phyloP scores from a whole-genome alignment of 2,329 filamentous ascomycete genomes.

The Phyllosticta citriasiana region DNA sequence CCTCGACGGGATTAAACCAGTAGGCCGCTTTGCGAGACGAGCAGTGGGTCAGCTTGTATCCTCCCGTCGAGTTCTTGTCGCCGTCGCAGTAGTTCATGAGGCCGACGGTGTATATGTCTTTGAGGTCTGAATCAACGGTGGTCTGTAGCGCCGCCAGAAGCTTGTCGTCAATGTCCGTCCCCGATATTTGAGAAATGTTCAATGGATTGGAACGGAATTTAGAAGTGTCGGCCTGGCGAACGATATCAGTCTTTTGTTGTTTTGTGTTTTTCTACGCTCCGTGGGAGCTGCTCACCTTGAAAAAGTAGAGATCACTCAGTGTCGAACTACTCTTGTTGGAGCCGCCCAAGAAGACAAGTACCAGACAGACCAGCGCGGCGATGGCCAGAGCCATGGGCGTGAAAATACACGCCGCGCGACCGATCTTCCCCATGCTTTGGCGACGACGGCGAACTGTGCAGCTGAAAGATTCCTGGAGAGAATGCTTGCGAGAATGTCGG shows the following conservation, averaged over 20 bases:
- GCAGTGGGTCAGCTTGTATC: conserved; percentile 49
- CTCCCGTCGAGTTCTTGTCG: conserved; percentile 39
- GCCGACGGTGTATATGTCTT: conserved; percentile 68
- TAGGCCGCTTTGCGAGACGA: conserved; percentile 63
- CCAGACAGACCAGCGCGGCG: conserved; percentile 60
- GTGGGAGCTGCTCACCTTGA: conserved; percentile 41
- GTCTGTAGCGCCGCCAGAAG: conserved; percentile 31
- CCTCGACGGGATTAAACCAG: conserved; percentile 61
- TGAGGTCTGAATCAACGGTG: conserved; percentile 40
- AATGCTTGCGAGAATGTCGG: not conserved
- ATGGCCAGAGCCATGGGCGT: conserved; percentile 76
- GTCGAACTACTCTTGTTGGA: conserved; percentile 39
- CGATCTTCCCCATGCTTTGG: conserved; percentile 55
- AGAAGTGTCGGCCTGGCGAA: conserved; percentile 23
- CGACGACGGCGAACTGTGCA: not conserved
- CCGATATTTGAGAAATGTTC: conserved; percentile 20
- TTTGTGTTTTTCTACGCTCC: not conserved
- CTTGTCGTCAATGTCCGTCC: conserved; percentile 24
- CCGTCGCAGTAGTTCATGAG: conserved; percentile 82
- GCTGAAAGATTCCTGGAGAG: not conserved
- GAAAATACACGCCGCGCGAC: conserved; percentile 77
- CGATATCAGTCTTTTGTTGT: conserved; percentile 34
- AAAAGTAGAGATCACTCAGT: conserved; percentile 46
- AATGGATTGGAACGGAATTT: conserved; percentile 39
- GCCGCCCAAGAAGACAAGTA: conserved; percentile 49